Evolutionary conservation across 139 green algal species (phyloP).

Genomic region (Micractinium sp.): DNA sequence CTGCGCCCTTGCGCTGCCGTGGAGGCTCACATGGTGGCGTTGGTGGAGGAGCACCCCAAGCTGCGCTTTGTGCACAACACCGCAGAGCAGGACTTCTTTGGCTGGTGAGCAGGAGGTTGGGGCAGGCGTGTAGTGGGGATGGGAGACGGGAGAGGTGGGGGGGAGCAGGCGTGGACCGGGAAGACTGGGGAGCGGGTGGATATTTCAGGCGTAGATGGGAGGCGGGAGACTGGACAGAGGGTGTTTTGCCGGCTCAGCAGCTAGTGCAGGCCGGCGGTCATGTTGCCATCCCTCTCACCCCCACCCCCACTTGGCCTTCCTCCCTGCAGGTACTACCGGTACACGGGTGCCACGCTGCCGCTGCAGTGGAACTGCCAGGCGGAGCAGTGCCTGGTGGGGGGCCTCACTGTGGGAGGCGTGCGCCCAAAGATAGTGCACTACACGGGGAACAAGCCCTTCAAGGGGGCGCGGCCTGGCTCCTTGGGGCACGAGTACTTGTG

Average conservation of each 20-base stretch:
- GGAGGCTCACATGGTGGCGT: slow-evolving; percentile 23
- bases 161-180: neutral
- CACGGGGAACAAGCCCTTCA: slow-evolving; percentile 6
- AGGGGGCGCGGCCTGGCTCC: neutral
- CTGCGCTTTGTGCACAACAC: slow-evolving; percentile 27
- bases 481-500: slow-evolving; percentile 30
- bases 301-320: neutral
- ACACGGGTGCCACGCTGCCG: slow-evolving; percentile 24
- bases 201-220: too few relatives aligned
- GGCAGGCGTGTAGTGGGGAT: neutral
- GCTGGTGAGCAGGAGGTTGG: neutral
- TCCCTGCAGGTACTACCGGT: slow-evolving; percentile 23
- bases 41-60: slow-evolving; percentile 31
- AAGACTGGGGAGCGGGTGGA: too few relatives aligned
- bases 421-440: slow-evolving; percentile 22
- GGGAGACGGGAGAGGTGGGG: neutral
- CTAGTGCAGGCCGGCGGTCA: neutral
- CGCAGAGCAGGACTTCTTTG: slow-evolving; percentile 40
- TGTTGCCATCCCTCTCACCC: too few relatives aligned
- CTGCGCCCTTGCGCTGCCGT: slow-evolving; percentile 24
- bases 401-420: neutral
- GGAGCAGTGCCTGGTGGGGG: slow-evolving; percentile 4
- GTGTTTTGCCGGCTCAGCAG: too few relatives aligned
- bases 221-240: too few relatives aligned
- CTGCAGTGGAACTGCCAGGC: slow-evolving; percentile 29